phyloP scores from a whole-genome alignment of 2,329 filamentous ascomycete genomes.

The Fusarium sp. region DNA sequence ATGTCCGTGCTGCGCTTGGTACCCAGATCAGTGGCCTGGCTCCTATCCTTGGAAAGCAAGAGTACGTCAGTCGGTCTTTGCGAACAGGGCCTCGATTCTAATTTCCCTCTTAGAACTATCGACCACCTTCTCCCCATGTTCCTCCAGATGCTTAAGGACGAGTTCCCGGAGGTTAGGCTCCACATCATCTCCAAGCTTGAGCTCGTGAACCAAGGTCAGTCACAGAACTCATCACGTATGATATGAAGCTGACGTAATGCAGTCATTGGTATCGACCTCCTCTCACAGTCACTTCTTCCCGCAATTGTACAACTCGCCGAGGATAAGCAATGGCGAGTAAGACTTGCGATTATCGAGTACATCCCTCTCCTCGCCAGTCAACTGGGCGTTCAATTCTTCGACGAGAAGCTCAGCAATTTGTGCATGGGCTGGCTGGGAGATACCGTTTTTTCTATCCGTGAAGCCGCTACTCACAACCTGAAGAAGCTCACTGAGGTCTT shows the following conservation, averaged over 20 bases:
- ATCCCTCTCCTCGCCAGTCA: slow-evolving; percentile 96
- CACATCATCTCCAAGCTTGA: slow-evolving; percentile 99
- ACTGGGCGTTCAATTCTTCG: slow-evolving; percentile 96
- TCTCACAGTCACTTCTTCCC: slow-evolving; percentile 95
- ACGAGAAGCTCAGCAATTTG: slow-evolving; percentile 92
- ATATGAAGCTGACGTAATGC: slow-evolving; percentile 31
- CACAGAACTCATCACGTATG: neutral
- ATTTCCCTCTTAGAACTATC: slow-evolving; percentile 74
- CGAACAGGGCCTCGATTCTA: neutral
- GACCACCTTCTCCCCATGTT: slow-evolving; percentile 98
- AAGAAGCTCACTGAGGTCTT: slow-evolving; percentile 99
- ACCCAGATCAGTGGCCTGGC: slow-evolving; percentile 97
- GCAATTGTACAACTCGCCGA: slow-evolving; percentile 97
- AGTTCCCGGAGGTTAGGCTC: slow-evolving; percentile 96
- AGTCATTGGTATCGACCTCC: slow-evolving; percentile 97
- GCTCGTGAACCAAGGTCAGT: slow-evolving; percentile 91
- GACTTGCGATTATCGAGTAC: slow-evolving; percentile 98
- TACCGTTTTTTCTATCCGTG: slow-evolving; percentile 97
- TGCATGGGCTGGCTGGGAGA: slow-evolving; percentile 99
- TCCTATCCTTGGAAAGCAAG: slow-evolving; percentile 96
- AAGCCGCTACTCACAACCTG: slow-evolving; percentile 95
- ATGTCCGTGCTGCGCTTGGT: slow-evolving; percentile 93
- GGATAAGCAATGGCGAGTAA: slow-evolving; percentile 99
- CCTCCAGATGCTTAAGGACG: slow-evolving; percentile 98
- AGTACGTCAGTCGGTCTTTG: slow-evolving; percentile 66